Conservation (phyloP, 164 flowering plant genomes). For the Vitis rupestris region DNA sequence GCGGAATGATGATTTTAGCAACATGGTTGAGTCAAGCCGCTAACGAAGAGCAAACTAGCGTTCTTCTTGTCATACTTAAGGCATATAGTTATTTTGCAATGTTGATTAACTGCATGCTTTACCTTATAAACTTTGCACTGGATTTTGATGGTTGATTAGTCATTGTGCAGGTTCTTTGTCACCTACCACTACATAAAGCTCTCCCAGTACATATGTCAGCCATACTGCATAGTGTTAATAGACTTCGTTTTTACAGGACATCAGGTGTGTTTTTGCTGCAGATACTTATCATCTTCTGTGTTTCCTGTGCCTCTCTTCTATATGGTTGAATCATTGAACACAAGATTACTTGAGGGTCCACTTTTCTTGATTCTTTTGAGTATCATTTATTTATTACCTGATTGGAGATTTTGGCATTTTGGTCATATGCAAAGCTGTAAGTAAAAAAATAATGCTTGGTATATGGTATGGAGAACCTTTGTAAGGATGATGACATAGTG, state of each 20-base stretch:
- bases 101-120: slow-evolving; percentile 1
- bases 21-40: slow-evolving; percentile 92
- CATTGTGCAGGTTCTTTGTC: slow-evolving; percentile 71
- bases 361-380: too few species aligned
- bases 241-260: slow-evolving; percentile 73
- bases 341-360: too few species aligned
- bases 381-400: too few species aligned
- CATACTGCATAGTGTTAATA: slow-evolving; percentile 81
- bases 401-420: too few species aligned
- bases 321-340: too few species aligned
- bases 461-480: too few species aligned
- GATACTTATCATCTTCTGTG: not conserved
- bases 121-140: slow-evolving; percentile 1
- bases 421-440: too few species aligned
- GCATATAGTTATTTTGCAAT: slow-evolving; percentile 28
- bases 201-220: slow-evolving; percentile 87
- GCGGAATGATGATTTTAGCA: slow-evolving; percentile 84
- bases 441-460: too few species aligned
- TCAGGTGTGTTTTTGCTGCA: slow-evolving; percentile 61
- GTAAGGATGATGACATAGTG: too few species aligned
- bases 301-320: not conserved
- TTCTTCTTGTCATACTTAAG: slow-evolving; percentile 65
- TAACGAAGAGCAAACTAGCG: slow-evolving; percentile 90
- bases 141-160: slow-evolving; percentile 12
- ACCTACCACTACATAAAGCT: slow-evolving; percentile 85